phyloP scores from a whole-genome alignment of 176 grass and related monocot genomes.

The Avena insularis region DNA sequence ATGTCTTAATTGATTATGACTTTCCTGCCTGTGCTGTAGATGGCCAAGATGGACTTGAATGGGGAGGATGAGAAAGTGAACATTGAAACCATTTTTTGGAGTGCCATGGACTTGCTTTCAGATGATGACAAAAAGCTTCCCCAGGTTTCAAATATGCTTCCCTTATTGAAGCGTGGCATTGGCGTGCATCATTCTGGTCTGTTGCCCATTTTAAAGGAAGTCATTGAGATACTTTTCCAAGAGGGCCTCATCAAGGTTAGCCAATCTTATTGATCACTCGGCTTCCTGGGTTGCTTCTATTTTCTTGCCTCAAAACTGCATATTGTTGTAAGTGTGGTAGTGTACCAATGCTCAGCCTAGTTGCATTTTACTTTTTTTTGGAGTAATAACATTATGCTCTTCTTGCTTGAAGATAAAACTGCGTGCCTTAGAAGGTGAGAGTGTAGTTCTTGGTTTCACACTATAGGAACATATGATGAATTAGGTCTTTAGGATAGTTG shows the following conservation, averaged over 20 bases:
- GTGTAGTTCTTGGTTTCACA: not conserved
- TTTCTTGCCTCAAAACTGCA: not conserved
- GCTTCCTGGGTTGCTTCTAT: not conserved
- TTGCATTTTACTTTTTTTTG: not conserved
- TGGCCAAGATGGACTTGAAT: slow-evolving; percentile 97
- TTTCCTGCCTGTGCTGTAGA: slow-evolving; percentile 47
- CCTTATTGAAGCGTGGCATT: slow-evolving; percentile 88
- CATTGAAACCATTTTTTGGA: slow-evolving; percentile 94
- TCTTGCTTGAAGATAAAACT: slow-evolving; percentile 23
- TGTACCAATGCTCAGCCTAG: slow-evolving; percentile 8
- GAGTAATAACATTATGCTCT: not conserved
- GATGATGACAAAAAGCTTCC: slow-evolving; percentile 97
- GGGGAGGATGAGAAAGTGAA: slow-evolving; percentile 90
- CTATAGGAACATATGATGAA: not conserved
- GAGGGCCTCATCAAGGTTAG: slow-evolving; percentile 95
- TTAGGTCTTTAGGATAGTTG: not conserved
- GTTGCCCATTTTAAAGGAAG: slow-evolving; percentile 96
- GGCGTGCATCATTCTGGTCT: slow-evolving; percentile 96
- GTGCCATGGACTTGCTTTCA: slow-evolving; percentile 95
- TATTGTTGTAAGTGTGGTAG: slow-evolving; percentile 11
- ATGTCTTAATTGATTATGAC: slow-evolving; percentile 2
- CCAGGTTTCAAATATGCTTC: slow-evolving; percentile 95
- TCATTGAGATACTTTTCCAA: slow-evolving; percentile 98
- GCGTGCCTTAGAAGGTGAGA: not conserved
- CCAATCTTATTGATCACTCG: not conserved